phyloP scores from a whole-genome alignment of 2,329 filamentous ascomycete species.

The Colletotrichum gloeosporioides region DNA sequence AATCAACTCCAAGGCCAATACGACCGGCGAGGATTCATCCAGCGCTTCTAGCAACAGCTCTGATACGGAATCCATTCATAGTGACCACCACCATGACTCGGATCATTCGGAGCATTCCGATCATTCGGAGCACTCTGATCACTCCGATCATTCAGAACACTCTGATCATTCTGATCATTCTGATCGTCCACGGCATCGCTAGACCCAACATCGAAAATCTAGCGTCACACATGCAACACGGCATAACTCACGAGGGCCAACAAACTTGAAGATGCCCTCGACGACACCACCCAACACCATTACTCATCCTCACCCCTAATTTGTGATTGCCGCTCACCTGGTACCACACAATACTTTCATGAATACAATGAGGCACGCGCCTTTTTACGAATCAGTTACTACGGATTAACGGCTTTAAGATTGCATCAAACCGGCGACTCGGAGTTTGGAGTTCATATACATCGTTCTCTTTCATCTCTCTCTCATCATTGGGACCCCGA shows the following conservation, averaged over 20 bases:
- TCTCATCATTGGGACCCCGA: neutral
- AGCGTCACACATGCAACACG: neutral
- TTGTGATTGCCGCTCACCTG: neutral
- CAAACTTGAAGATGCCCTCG: neutral
- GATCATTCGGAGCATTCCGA: constrained; percentile 14
- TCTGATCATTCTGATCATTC: neutral
- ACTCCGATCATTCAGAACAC: neutral
- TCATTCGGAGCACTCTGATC: neutral
- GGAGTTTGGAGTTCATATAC: constrained; percentile 22
- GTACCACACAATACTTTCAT: neutral
- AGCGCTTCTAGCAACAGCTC: constrained; percentile 35
- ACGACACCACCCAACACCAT: neutral
- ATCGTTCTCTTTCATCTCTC: neutral
- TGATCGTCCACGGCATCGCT: neutral
- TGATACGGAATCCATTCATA: constrained; percentile 42
- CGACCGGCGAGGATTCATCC: constrained; percentile 34
- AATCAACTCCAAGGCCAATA: constrained; percentile 33
- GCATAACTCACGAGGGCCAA: neutral
- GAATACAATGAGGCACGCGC: constrained; percentile 9
- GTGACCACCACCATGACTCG: constrained; percentile 20
- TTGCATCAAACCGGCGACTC: constrained; percentile 22
- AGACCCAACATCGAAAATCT: neutral
- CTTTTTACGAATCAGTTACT: constrained; percentile 11
- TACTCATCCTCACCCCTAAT: constrained; percentile 4
- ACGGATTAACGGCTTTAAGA: constrained; percentile 23